Evolutionary conservation across 2,329 filamentous ascomycete genomes (phyloP).

Genomic region (Juglanconis sp.): DNA sequence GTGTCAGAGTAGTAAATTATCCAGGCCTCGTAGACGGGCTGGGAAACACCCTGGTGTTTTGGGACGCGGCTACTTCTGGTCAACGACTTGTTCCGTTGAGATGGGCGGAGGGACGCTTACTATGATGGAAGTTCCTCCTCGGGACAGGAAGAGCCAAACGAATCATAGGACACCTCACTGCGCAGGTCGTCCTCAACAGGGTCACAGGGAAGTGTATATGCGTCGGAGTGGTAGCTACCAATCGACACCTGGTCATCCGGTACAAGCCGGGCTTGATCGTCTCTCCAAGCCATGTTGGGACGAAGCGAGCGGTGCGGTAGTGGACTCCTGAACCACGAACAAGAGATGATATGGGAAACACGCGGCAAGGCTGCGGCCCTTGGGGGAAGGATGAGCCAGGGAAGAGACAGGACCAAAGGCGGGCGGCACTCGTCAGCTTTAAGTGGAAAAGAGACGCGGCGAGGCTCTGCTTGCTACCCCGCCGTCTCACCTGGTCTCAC

Average conservation of each 20-base stretch:
- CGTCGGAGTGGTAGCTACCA: conserved; percentile 7
- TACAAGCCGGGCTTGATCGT: not conserved
- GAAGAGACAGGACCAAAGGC: not conserved
- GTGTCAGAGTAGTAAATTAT: conserved; percentile 18
- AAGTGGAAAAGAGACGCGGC: not conserved
- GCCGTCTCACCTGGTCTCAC: not conserved
- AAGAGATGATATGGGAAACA: not conserved
- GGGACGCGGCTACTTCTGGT: conserved; percentile 19
- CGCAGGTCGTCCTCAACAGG: conserved; percentile 1
- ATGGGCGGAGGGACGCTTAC: not conserved
- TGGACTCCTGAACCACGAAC: not conserved
- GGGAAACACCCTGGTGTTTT: conserved; percentile 17
- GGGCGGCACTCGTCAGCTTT: not conserved
- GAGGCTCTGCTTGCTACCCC: not conserved
- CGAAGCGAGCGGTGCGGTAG: not conserved
- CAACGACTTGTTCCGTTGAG: not conserved
- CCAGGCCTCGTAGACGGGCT: conserved; percentile 28
- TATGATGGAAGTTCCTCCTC: conserved; percentile 2
- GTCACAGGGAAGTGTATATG: conserved; percentile 2
- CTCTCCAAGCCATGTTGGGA: not conserved
- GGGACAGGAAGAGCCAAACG: not conserved
- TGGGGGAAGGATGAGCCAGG: not conserved
- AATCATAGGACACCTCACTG: conserved; percentile 5
- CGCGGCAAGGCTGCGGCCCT: not conserved
- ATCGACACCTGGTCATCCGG: not conserved